phyloP scores from a whole-genome alignment of 345 rosid genomes.

The Raphanus raphanistrum region DNA sequence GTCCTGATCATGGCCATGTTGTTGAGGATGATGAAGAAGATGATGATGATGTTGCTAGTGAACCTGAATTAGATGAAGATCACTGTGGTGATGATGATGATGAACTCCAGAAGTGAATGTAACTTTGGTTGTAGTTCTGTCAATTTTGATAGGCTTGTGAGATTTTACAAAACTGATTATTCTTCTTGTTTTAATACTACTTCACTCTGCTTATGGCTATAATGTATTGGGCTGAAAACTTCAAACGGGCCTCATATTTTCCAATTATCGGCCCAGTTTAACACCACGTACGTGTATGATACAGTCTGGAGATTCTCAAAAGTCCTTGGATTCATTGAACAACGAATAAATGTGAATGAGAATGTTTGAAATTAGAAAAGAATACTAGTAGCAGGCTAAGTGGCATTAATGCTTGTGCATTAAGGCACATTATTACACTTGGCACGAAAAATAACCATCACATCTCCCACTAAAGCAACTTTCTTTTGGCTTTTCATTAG shows the following conservation, averaged over 20 bases:
- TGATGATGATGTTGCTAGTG: slow-evolving; percentile 28
- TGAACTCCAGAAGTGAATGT: slow-evolving; percentile 21
- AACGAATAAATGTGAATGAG: slow-evolving; percentile 27
- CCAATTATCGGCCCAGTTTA: neutral
- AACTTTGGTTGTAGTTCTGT: slow-evolving; percentile 12
- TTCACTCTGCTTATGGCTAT: neutral
- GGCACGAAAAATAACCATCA: slow-evolving; percentile 29
- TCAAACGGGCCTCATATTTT: neutral
- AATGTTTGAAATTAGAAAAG: slow-evolving; percentile 30
- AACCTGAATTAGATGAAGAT: slow-evolving; percentile 34
- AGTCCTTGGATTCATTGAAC: neutral
- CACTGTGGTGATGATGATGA: slow-evolving; percentile 35
- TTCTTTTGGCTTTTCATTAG: slow-evolving; percentile 14
- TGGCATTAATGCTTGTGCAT: slow-evolving; percentile 37
- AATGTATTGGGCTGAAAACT: neutral
- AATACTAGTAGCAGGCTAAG: neutral
- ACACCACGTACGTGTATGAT: neutral
- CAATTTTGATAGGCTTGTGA: slow-evolving; percentile 26
- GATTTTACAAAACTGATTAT: slow-evolving; percentile 18
- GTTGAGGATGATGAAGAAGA: slow-evolving; percentile 20
- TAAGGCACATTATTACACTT: slow-evolving; percentile 39
- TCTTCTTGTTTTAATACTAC: slow-evolving; percentile 16
- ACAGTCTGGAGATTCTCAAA: neutral
- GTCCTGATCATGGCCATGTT: slow-evolving; percentile 26
- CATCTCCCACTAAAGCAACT: slow-evolving; percentile 25